These are phyloP conservation scores for Exophiala alcalophila DNA, from an alignment of 2,329 filamentous ascomycete species.

Conservation along the genomic window DNA sequence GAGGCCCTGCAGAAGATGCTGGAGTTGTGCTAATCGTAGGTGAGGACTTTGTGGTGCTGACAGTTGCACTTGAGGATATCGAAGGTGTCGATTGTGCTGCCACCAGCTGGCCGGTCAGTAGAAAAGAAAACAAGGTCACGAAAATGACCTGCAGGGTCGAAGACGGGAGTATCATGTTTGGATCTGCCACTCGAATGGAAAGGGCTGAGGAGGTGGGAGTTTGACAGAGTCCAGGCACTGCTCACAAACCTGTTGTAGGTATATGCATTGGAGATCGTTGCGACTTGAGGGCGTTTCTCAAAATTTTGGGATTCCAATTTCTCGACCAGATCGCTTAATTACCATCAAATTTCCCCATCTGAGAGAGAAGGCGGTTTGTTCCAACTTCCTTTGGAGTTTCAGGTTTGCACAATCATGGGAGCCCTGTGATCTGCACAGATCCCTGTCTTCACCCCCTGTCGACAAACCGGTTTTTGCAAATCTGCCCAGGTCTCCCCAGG, in stretches of 20 bases:
- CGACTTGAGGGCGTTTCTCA: too few relatives aligned
- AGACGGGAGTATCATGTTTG: too few relatives aligned
- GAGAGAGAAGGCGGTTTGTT: too few relatives aligned
- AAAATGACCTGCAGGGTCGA: too few relatives aligned
- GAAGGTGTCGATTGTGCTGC: conserved; percentile 2
- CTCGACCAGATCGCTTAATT: conserved; percentile 4
- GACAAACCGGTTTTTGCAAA: conserved; percentile 10
- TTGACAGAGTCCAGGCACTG: too few relatives aligned
- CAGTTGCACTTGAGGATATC: neutral
- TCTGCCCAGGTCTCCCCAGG: neutral
- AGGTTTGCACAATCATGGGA: too few relatives aligned
- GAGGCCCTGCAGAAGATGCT: conserved; percentile 27
- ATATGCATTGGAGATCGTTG: too few relatives aligned
- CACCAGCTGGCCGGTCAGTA: neutral
- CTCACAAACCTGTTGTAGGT: too few relatives aligned
- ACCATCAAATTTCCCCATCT: conserved; percentile 5
- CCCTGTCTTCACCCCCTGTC: conserved; percentile 5
- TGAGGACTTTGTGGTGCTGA: conserved; percentile 31
- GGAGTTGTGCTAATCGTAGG: conserved; percentile 38
- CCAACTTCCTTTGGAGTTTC: too few relatives aligned
- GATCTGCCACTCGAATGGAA: too few relatives aligned
- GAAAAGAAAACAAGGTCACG: neutral
- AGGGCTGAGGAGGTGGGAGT: too few relatives aligned
- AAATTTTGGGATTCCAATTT: conserved; percentile 4
- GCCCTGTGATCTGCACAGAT: conserved; percentile 15